phyloP scores from a whole-genome alignment of 192 early-diverging fungal genomes.

The Umbelopsis sp. region DNA sequence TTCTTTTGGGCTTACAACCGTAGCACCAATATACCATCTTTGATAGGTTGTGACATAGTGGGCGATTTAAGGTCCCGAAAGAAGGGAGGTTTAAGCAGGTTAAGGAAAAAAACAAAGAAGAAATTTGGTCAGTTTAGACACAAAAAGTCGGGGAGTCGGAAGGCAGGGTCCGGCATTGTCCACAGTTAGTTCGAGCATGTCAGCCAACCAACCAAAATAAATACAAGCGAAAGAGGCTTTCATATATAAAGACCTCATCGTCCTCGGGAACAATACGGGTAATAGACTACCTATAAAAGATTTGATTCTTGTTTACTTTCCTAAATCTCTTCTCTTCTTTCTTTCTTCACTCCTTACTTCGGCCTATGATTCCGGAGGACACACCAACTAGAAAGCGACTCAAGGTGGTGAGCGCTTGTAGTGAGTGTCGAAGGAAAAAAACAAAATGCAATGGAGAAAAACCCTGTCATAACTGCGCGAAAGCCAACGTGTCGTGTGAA shows the following conservation, averaged over 20 bases:
- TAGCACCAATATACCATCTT: not conserved
- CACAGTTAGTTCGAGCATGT: too few relatives aligned
- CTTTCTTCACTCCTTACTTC: not conserved
- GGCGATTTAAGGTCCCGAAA: not conserved
- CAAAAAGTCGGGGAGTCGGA: too few relatives aligned
- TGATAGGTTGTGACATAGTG: slow-evolving; percentile 7
- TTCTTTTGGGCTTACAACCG: not conserved
- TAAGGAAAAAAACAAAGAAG: too few relatives aligned
- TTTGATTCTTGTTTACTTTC: too few relatives aligned
- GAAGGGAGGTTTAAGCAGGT: too few relatives aligned
- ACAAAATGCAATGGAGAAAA: slow-evolving; percentile 37
- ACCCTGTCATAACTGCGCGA: slow-evolving; percentile 24
- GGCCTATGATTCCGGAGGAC: slow-evolving; percentile 15
- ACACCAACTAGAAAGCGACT: slow-evolving; percentile 28
- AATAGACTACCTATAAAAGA: too few relatives aligned
- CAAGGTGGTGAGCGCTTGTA: slow-evolving; percentile 31
- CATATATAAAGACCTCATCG: too few relatives aligned
- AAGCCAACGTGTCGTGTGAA: slow-evolving; percentile 24
- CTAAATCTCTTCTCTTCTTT: not conserved
- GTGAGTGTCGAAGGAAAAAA: slow-evolving; percentile 31
- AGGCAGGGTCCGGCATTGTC: too few relatives aligned
- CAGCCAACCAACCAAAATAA: too few relatives aligned
- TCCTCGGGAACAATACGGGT: too few relatives aligned
- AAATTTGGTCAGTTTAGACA: too few relatives aligned
- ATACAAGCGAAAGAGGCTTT: too few relatives aligned